Evolutionary conservation across 257 asterid species (phyloP), one percentile per base, ranked within the genome.

Genomic region (Solanum corneliomulleri): DNA sequence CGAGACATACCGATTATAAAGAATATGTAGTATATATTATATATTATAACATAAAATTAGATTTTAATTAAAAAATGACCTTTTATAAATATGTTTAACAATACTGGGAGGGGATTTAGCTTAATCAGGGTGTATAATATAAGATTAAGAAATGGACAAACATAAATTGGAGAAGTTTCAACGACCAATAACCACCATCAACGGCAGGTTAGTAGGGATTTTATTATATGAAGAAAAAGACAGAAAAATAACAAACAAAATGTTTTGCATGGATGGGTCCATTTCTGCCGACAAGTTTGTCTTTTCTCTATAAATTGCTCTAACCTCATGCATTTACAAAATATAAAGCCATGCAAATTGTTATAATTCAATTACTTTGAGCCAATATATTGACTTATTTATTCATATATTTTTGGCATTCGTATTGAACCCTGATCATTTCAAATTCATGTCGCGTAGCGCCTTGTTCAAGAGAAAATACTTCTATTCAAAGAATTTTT

Each of bases 161-260:
- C 37, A 8, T 37, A 45, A 78, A 78, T n/a, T 64, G 69, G 86
- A 83, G 9, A 69, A 41, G 88, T 89, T 84, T 91, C 88, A 91
- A 91, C 92, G 90, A 93, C 88, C 89, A 87, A 88, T 87, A 92
- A 93, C 97, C 95, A 83, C 94, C 94, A 91, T 93, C 91, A 91
- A 89, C 94, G 93, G 94, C 92, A 72, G 88, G 68, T 86, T 92
- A 86, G 35, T 39, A 21, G 93, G 91, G 75, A 64, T 80, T 72
- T 90, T 88, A 60, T 14, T 58, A 60, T 31, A 44, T 86, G 86
- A 86, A 11, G 52, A 25, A 47, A 47, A 44, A 56, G 88, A 80
- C 81, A 47, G 20, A 72, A 64, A 90, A 82, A 77, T 87, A 82
- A 37, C 33, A 35, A 76, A 75, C 75, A 88, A 77, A 56, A 88